Conservation (phyloP, 2,329 filamentous ascomycete species). For the Cladosporium phlei region DNA sequence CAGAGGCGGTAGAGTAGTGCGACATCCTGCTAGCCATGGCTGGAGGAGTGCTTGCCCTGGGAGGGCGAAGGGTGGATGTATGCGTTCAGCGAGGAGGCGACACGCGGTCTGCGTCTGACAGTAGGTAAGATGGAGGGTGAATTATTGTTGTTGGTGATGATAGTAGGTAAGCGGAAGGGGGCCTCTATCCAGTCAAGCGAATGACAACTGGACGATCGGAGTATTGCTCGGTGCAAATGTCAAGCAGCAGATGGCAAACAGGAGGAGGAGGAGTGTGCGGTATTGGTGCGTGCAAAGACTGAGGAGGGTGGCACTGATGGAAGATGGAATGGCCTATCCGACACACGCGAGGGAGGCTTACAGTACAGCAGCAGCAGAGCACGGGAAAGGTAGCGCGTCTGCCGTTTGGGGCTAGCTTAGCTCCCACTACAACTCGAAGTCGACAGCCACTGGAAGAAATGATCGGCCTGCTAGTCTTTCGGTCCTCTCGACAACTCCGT, state of each 20-base stretch:
- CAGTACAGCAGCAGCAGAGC: too few relatives aligned
- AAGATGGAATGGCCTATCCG: too few relatives aligned
- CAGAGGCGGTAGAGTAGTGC: constrained; percentile 57
- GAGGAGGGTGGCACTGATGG: too few relatives aligned
- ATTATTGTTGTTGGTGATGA: too few relatives aligned
- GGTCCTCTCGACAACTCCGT: constrained; percentile 2
- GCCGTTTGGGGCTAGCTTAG: constrained; percentile 4
- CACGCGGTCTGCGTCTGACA: neutral
- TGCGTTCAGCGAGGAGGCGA: constrained; percentile 5
- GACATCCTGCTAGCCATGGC: constrained; percentile 60
- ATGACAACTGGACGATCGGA: constrained; percentile 5
- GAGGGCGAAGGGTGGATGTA: neutral
- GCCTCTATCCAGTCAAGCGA: constrained; percentile 10
- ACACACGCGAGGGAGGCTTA: too few relatives aligned
- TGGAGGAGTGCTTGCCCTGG: constrained; percentile 15
- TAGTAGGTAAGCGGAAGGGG: constrained; percentile 7
- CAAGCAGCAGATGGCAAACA: neutral
- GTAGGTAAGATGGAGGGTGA: neutral
- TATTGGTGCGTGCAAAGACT: too few relatives aligned
- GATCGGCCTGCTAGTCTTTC: too few relatives aligned
- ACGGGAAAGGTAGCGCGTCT: neutral
- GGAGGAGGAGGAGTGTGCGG: neutral
- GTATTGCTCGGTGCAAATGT: too few relatives aligned
- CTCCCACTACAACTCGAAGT: too few relatives aligned
- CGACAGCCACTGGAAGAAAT: neutral